phyloP scores from a whole-genome alignment of 352 stramenopile genomes.

The Globisporangium abappressorium region DNA sequence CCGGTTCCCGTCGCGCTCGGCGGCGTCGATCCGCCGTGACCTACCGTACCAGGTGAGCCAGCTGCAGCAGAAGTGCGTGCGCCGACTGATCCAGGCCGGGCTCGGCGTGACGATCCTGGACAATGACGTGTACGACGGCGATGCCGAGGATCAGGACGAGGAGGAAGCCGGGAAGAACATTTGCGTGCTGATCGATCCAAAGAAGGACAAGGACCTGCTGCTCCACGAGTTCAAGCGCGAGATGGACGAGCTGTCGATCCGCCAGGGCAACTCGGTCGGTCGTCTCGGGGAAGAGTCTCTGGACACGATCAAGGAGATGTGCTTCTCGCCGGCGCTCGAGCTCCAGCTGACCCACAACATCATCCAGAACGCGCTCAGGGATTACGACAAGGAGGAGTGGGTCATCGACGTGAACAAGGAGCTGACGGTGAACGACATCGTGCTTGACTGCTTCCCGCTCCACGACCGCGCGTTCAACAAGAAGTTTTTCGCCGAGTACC shows the following conservation, averaged over 20 bases:
- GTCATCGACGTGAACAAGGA: conserved; percentile 84
- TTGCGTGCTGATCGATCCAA: conserved; percentile 77
- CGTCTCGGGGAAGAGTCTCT: conserved; percentile 76
- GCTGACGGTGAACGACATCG: conserved; percentile 68
- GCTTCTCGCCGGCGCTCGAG: conserved; percentile 81
- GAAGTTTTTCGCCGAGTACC: conserved; percentile 86
- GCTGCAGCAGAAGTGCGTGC: conserved; percentile 81
- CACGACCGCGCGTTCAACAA: conserved; percentile 86
- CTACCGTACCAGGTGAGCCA: conserved; percentile 64
- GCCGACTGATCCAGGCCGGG: conserved; percentile 74
- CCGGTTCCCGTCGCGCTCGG: conserved; percentile 69
- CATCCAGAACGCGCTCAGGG: conserved; percentile 82
- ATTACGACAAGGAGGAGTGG: conserved; percentile 89
- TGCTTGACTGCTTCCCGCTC: conserved; percentile 80
- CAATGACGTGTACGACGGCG: conserved; percentile 58
- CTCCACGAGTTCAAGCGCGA: conserved; percentile 88
- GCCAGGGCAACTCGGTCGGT: conserved; percentile 60
- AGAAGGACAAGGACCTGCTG: conserved; percentile 79
- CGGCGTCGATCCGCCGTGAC: conserved; percentile 63
- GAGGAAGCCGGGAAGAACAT: conserved; percentile 68
- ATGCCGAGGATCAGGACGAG: conserved; percentile 32
- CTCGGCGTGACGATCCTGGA: conserved; percentile 72
- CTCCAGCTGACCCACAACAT: conserved; percentile 88
- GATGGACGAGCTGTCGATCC: conserved; percentile 81
- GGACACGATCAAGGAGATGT: conserved; percentile 78